These are phyloP conservation scores for Maudiozyma humilis DNA, from an alignment of 1,139 yeast species.

Conservation along the genomic window DNA sequence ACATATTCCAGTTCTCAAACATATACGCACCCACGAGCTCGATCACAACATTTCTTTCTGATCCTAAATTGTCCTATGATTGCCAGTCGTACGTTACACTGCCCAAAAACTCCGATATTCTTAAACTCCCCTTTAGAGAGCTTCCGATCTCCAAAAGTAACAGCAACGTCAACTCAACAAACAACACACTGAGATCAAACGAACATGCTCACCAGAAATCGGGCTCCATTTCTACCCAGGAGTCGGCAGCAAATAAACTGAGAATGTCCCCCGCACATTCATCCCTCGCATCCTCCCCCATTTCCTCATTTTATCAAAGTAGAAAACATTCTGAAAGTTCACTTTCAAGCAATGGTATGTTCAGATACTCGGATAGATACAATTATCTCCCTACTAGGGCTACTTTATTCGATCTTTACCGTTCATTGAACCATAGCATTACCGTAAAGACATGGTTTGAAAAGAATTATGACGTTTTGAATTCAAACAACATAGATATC, in stretches of 20 bases:
- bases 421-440: conserved; percentile 71
- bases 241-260: conserved; percentile 5
- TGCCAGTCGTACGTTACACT: conserved; percentile 72
- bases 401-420: conserved; percentile 62
- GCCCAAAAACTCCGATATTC: conserved; percentile 19
- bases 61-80: conserved; percentile 63
- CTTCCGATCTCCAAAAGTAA: conserved; percentile 1
- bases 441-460: conserved; percentile 76
- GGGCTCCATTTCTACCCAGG: conserved; percentile 4
- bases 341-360: conserved; percentile 9
- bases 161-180: background rate
- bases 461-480: conserved; percentile 50
- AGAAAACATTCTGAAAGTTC: conserved; percentile 21
- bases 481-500: conserved; percentile 64
- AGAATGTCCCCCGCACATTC: conserved; percentile 5
- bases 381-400: conserved; percentile 51
- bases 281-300: conserved; percentile 10
- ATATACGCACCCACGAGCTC: conserved; percentile 84
- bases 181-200: background rate
- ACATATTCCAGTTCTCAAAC: conserved; percentile 81
- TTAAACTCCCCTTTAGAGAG: conserved; percentile 25
- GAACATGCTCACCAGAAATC: conserved; percentile 1
- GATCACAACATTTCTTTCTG: conserved; percentile 57
- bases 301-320: conserved; percentile 7
- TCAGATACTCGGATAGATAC: background rate